Base-by-base conservation (phyloP, 1,139 yeast genomes). In the Protomyces arabidopsidicola region DNA sequence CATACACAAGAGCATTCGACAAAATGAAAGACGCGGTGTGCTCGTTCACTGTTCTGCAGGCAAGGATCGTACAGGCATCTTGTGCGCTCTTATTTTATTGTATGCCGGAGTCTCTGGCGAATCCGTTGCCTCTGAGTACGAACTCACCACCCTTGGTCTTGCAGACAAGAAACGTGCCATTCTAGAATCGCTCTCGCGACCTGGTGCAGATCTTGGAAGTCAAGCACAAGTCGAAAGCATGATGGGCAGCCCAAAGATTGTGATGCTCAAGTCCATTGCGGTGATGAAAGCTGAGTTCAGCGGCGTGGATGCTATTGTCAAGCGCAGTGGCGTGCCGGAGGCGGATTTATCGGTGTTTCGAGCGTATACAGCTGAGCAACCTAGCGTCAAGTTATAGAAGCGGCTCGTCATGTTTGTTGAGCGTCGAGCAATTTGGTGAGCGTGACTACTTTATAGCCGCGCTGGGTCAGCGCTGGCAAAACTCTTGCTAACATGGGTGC, bases 1-100 rank as follows among this genome's bases (percentile, higher is more conserved):
- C 38, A 36, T 24, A 24, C 38, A 22, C 60, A 18, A 31, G 39
- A 16, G 50, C 48, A 42, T 42, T 1, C 20, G 42, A 2, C 12
- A 35, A 34, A n/a, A 20, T 4, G 53, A 45, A 5, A 27, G 39
- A 4, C 52, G 56, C n/a, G 63, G 63, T 16, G 45, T 58, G 10
- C 22, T 58, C 12, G 55, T 55, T 4, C 60, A 55, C 34, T 60
- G 59, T 31, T 24, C 55, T 53, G 95, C 95, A 0, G 96, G 96
- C 2, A 89, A 88, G 72, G 96, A 90, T 72, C 80, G 96, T 59
- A 89, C 96, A 0, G 96, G 96, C 0, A 78, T 88, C 12, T 73
- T 87, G 68, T 82, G 85, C 2, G 88, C 89, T 84, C 74, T 89
- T 63, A 76, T 88, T 2, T 76, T 88, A 55, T 75, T 84, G 34